phyloP scores from a whole-genome alignment of 768 basidiomycete genomes.

The Hypholoma fasciculare region DNA sequence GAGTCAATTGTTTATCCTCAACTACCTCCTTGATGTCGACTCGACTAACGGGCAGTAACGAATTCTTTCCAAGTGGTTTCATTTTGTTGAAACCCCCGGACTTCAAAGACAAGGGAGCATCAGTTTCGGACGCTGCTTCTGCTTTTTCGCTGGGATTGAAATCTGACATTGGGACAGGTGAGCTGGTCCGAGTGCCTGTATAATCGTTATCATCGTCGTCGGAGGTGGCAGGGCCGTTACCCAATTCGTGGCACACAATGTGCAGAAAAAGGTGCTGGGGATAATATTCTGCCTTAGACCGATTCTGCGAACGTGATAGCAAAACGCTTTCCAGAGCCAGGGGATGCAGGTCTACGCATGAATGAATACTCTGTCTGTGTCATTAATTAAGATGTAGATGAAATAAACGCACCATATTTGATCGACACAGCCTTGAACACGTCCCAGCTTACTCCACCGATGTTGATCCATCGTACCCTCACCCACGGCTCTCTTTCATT shows the following conservation, averaged over 20 bases:
- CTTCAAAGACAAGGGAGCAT: too few relatives aligned
- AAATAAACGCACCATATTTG: constrained; percentile 52
- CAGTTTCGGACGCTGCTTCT: background rate
- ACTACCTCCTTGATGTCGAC: constrained; percentile 11
- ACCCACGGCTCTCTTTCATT: constrained; percentile 53
- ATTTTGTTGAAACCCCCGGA: background rate
- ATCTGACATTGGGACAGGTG: constrained; percentile 35
- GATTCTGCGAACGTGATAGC: constrained; percentile 48
- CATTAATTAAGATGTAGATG: background rate
- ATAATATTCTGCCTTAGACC: constrained; percentile 75
- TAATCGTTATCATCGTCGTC: constrained; percentile 17
- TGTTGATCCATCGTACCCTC: constrained; percentile 74
- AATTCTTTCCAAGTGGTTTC: background rate
- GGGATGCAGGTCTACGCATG: constrained; percentile 58
- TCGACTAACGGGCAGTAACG: background rate
- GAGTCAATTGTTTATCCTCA: constrained; percentile 25
- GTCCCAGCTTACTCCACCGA: constrained; percentile 71
- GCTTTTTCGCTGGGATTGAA: background rate
- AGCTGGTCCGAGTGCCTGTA: constrained; percentile 31
- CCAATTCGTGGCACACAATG: constrained; percentile 63
- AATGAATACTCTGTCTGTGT: background rate
- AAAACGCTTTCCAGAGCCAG: constrained; percentile 72
- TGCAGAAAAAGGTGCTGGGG: constrained; percentile 68
- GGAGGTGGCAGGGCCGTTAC: constrained; percentile 24
- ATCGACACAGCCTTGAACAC: constrained; percentile 67